Percentiles rank a stretch among this genome's conserved stretches.
phyloP scores from a whole-genome alignment of 176 grass and related monocot species.

The Bonia amplexicaulis region DNA sequence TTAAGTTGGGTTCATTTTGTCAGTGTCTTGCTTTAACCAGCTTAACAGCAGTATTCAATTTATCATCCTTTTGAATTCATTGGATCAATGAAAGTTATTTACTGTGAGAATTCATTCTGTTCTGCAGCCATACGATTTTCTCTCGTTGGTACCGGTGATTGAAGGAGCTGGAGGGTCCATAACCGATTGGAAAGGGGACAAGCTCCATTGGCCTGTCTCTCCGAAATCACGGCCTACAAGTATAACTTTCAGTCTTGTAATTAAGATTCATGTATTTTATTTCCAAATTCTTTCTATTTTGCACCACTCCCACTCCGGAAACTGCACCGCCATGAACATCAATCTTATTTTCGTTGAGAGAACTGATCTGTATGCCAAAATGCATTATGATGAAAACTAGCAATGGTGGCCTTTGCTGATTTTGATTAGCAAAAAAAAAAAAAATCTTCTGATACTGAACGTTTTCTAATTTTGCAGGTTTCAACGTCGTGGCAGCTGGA shows the following conservation, averaged over 20 bases:
- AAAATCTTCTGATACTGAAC: background rate
- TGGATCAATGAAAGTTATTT: background rate
- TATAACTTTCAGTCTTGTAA: conserved; percentile 20
- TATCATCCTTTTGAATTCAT: background rate
- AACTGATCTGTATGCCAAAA: background rate
- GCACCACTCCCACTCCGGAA: background rate
- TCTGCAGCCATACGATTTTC: conserved; percentile 75
- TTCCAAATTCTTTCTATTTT: background rate
- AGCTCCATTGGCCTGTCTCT: conserved; percentile 58
- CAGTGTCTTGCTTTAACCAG: background rate
- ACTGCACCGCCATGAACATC: background rate
- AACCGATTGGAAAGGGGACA: conserved; percentile 79
- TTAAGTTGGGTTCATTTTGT: background rate
- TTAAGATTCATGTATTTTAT: background rate
- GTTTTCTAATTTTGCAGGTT: conserved; percentile 39
- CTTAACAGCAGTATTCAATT: background rate
- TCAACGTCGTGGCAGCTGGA: conserved; percentile 83
- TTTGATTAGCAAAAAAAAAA: background rate
- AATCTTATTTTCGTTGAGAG: background rate
- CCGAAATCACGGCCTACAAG: conserved; percentile 57
- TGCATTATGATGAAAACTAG: background rate
- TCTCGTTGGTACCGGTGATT: conserved; percentile 75
- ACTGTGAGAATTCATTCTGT: conserved; percentile 1
- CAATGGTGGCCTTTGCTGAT: background rate
- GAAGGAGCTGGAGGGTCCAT: conserved; percentile 87